Evolutionary conservation across 805 yeast species (phyloP), one percentile per base, ranked within the genome.

Genomic region (Nakazawaea populi): DNA sequence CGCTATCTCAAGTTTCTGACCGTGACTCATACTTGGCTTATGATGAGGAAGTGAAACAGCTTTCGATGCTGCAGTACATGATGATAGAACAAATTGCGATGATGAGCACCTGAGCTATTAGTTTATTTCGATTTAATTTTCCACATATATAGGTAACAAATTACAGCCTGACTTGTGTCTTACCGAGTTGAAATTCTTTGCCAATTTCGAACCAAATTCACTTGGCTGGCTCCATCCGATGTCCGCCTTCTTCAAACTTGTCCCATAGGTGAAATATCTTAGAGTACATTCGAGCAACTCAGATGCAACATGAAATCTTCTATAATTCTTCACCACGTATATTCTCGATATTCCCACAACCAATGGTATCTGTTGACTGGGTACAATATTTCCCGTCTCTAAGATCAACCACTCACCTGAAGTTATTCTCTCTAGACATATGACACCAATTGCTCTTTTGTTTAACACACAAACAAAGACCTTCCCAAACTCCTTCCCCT

Each of bases 221-320:
- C 87, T 80, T 0, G 91, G 90, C 61, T 85, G 92, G 42, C 88
- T 82, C 79, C 88, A 85, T 1, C 82, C 87, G 18, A 85, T 61
- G 52, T 79, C 74, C 12, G 54, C 56, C 51, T 64, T 74, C 2
- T 65, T 64, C 11, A 83, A 56, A 0, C 28, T 46, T 50, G 75
- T 59, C 0, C 88, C 89, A 58, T 77, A 79, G 1, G 82, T 64
- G 28, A 78, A 66, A 49, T 77, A 56, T 1, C 59, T 59, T 48
- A 73, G 63, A 0, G 81, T 79, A 3, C 71, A 60, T 3, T 74
- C 61, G 5, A 85, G 56, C 44, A 85, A 58, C 42, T 58, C 60
- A 6, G 65, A 57, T 0, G 80, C 87, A 10, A 85, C 67, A 0
- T 85, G 84, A 11, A 55, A 54, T 32, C 82, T 61, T 58, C 90